Evolutionary conservation across 73 alveolate species (phyloP), one percentile per base, ranked within the genome.

Genomic region (Uronychia binucleata): DNA sequence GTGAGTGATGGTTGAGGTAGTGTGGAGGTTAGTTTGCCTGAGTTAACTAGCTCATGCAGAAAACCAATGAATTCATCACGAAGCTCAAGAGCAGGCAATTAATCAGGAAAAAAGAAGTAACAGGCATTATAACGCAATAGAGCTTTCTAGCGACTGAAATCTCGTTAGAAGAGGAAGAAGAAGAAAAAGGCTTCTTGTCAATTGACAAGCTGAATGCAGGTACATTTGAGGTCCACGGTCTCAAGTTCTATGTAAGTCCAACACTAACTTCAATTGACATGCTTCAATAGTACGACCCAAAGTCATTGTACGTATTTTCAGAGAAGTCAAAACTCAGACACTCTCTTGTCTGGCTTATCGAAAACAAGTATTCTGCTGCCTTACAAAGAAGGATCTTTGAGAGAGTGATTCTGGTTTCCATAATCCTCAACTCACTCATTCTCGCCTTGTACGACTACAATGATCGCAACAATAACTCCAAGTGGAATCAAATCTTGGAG

Each of bases 361-460:
- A 75, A 28, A 74, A 34, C 59, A 83, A 34, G 90, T 83, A 83
- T n/a, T 28, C n/a, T 27, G 13, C n/a, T 19, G 5, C 5, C 5
- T 46, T 31, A 74, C 0, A 1, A 14, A n/a, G 31, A 60, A 83
- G 90, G 33, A 74, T 90, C 92, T 93, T 93, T 80, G 97, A 93
- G 33, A 76, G 90, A 35, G 67, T 87, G 34, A 91, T 93, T 67
- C 67, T 91, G 31, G 31, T 80, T 1, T 77, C 86, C 59, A 91
- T 93, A 13, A 33, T 90, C 57, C 30, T 85, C 27, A 93, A 93
- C 59, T 87, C 95, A 29, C 75, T 91, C 0, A 58, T 82, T 1
- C 46, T 93, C 77, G 93, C 88, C 5, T 26, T 87, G 46, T 35
- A 86, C 32, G 90, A 91, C 79, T 83, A 75, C 59, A 33, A 78